These are phyloP conservation scores for Cercospora sp. DNA, from an alignment of 2,329 filamentous ascomycete genomes.

Conservation along the genomic window DNA sequence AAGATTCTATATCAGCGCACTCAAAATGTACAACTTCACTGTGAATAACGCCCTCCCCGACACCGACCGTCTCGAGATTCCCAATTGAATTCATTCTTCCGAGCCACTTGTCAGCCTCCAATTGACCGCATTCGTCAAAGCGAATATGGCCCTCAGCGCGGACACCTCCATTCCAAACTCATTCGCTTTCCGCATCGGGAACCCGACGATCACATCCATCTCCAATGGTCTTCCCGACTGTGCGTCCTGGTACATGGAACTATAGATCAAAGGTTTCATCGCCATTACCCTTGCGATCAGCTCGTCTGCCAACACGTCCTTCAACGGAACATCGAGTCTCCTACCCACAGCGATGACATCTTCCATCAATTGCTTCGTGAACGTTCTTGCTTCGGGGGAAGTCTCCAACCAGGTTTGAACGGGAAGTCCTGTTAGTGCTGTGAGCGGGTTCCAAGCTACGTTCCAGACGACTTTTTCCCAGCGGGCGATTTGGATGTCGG, in stretches of 20 bases:
- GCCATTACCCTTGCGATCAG: constrained; percentile 43
- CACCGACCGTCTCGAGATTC: background rate
- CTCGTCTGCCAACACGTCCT: constrained; percentile 42
- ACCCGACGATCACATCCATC: constrained; percentile 51
- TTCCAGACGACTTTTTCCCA: constrained; percentile 65
- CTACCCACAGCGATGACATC: constrained; percentile 47
- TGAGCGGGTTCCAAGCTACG: constrained; percentile 61
- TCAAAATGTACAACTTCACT: background rate
- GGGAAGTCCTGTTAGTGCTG: constrained; percentile 46
- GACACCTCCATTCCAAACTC: constrained; percentile 45
- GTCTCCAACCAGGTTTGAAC: constrained; percentile 47
- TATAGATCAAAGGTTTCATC: constrained; percentile 43
- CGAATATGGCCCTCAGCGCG: constrained; percentile 44
- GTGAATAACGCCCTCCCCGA: background rate
- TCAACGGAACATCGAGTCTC: constrained; percentile 42
- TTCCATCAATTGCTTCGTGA: constrained; percentile 45
- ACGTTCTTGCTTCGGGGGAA: constrained; percentile 42
- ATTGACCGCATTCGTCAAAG: constrained; percentile 33
- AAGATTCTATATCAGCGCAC: background rate
- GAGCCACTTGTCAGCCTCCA: constrained; percentile 22
- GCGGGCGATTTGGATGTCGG: constrained; percentile 57
- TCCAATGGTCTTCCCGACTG: constrained; percentile 47
- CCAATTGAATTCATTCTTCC: background rate
- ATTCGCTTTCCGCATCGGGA: constrained; percentile 43
- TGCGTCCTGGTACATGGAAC: constrained; percentile 50